These are phyloP conservation scores for Calycina herbarum DNA, from an alignment of 2,329 filamentous ascomycete genomes.

Conservation along the genomic window DNA sequence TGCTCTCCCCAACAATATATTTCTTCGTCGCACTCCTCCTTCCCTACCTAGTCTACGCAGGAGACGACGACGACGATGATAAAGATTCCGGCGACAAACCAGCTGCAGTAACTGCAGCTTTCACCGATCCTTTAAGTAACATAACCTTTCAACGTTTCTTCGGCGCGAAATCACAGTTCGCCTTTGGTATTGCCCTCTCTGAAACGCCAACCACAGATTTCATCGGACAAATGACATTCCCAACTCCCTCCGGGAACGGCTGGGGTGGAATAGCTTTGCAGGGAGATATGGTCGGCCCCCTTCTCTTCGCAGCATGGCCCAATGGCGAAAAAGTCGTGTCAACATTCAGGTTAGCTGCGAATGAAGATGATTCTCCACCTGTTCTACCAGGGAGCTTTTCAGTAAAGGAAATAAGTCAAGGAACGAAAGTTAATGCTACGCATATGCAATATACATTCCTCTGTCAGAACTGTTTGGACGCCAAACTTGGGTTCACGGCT, in stretches of 20 bases:
- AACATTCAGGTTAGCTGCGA: constrained; percentile 45
- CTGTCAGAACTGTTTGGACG: constrained; percentile 42
- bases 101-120: constrained; percentile 23
- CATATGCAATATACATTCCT: constrained; percentile 49
- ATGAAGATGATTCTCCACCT: constrained; percentile 36
- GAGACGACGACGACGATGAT: neutral
- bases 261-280: constrained; percentile 49
- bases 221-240: constrained; percentile 49
- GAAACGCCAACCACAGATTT: constrained; percentile 43
- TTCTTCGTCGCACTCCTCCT: neutral
- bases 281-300: constrained; percentile 46
- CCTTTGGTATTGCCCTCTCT: constrained; percentile 47
- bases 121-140: constrained; percentile 39
- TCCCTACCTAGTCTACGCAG: constrained; percentile 1
- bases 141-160: constrained; percentile 43
- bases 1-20: neutral
- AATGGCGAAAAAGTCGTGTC: constrained; percentile 43
- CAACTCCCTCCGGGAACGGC: constrained; percentile 41
- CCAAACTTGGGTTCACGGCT: constrained; percentile 34
- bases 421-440: constrained; percentile 44
- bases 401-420: constrained; percentile 43
- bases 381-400: constrained; percentile 40
- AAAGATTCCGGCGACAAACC: neutral
- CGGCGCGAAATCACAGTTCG: constrained; percentile 42
- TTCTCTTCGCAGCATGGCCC: constrained; percentile 48